Evolutionary conservation across 768 basidiomycete genomes (phyloP), one percentile per base, ranked within the genome.

Genomic region (Botryobasidium botryosum): DNA sequence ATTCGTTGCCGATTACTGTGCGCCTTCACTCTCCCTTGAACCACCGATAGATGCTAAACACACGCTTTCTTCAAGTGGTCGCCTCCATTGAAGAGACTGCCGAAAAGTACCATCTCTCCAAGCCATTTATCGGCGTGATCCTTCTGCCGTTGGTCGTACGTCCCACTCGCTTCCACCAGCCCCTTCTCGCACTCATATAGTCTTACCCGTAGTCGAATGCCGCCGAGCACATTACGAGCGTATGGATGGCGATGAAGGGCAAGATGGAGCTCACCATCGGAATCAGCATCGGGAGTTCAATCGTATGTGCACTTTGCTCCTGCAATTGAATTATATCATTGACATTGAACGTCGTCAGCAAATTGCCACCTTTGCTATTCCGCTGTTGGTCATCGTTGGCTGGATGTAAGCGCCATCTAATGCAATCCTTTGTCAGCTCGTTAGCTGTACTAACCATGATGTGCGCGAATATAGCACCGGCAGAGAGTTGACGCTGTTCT

Each of bases 11-110:
- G 90, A 94, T 58, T 83, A 75, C 56, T 62, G 83, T 79, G 56
- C 55, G 78, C 37, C 15, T 28, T 6, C 29, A 21, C 38, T 29
- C 5, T 15, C 25, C 2, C 4, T 37, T 24, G 29, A 17, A 7
- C 27, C 2, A n/a, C 15, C 17, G 6, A 13, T 6, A 35, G 13
- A 31, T 35, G 12, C 26, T 45, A 6, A 41, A 33, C 27, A 15
- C 12, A 13, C 23, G 20, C 8, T 35, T n/a, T 21, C 25, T 27
- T 43, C 0, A 43, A 85, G 83, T 87, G 59, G 87, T 92, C 29
- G 81, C 79, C 2, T 86, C 84, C 3, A 92, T 94, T 51, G 90
- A 92, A 58, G 87, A 91, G 57, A 85, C 83, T 21, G 85, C 88
- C 2, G 65, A 72, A 10, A 69, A 79, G 32, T 88, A 85, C 59